Conservation (phyloP, 2,329 filamentous ascomycete genomes). For the Madurella mycetomatis region DNA sequence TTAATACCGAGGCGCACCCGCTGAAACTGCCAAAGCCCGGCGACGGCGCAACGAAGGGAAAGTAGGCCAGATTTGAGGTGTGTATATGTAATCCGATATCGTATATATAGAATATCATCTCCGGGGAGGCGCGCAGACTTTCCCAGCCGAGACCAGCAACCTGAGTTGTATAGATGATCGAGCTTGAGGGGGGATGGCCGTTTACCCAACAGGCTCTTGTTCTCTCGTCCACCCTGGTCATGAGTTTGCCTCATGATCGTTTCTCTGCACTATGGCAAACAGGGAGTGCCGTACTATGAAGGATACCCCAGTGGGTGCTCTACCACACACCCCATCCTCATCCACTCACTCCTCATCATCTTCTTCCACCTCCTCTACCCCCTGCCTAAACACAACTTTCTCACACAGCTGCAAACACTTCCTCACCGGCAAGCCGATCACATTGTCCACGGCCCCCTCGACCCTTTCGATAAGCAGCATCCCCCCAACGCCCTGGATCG, state of each 20-base stretch:
- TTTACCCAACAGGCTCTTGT: too few relatives aligned
- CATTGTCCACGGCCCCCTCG: slow-evolving; percentile 88
- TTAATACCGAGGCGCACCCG: slow-evolving; percentile 56
- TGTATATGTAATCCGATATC: too few relatives aligned
- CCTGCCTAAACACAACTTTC: slow-evolving; percentile 74
- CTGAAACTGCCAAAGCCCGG: slow-evolving; percentile 30
- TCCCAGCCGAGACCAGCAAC: too few relatives aligned
- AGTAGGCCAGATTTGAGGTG: not conserved
- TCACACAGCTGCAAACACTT: slow-evolving; percentile 77
- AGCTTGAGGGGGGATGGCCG: too few relatives aligned
- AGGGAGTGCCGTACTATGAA: too few relatives aligned
- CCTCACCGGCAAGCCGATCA: slow-evolving; percentile 82
- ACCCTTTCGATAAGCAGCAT: slow-evolving; percentile 85
- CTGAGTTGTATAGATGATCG: too few relatives aligned
- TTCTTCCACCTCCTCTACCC: slow-evolving; percentile 56
- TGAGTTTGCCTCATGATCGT: too few relatives aligned
- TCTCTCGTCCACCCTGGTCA: too few relatives aligned
- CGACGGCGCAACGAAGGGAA: not conserved
- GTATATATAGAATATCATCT: too few relatives aligned
- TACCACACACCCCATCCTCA: not conserved
- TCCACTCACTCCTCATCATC: slow-evolving; percentile 33
- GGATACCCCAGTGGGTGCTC: too few relatives aligned
- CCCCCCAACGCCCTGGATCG: slow-evolving; percentile 81
- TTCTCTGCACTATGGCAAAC: too few relatives aligned
- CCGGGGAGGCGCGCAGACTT: too few relatives aligned